Conservation (phyloP, 306 rosid genomes). For the Cucurbita ficifolia region DNA sequence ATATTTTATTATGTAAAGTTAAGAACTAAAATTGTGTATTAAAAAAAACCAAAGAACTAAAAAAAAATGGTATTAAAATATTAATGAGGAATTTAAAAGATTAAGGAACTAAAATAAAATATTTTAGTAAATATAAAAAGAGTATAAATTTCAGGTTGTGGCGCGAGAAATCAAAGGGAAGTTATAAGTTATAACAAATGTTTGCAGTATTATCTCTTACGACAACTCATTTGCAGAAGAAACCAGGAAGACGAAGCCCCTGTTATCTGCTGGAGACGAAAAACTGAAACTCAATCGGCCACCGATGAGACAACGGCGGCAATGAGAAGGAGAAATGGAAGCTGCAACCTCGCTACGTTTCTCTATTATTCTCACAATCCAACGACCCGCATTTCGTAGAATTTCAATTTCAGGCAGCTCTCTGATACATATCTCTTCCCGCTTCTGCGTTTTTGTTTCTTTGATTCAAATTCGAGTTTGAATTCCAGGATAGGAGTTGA, state of each 20-base stretch:
- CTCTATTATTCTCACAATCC: not conserved
- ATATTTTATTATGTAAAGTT: not conserved
- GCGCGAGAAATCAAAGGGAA: not conserved
- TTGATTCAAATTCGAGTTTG: too few species aligned
- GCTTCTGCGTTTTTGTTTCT: not conserved
- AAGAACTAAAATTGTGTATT: not conserved
- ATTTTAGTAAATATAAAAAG: too few species aligned
- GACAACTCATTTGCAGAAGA: slow-evolving; percentile 1
- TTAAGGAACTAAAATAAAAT: too few species aligned
- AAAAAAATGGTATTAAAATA: too few species aligned
- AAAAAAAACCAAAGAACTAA: too few species aligned
- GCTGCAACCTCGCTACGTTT: not conserved
- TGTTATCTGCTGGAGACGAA: not conserved
- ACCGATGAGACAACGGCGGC: not conserved
- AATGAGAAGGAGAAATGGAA: not conserved
- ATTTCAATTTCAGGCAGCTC: not conserved
- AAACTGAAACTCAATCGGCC: not conserved
- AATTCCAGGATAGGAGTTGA: not conserved
- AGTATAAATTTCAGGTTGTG: not conserved
- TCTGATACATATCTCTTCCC: not conserved
- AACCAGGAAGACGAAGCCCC: not conserved
- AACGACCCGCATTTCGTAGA: not conserved
- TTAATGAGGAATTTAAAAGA: too few species aligned
- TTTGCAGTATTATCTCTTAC: not conserved
- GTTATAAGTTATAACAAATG: not conserved